phyloP scores from a whole-genome alignment of 2,329 filamentous ascomycete species.

The Reticulascus tulasneorum region DNA sequence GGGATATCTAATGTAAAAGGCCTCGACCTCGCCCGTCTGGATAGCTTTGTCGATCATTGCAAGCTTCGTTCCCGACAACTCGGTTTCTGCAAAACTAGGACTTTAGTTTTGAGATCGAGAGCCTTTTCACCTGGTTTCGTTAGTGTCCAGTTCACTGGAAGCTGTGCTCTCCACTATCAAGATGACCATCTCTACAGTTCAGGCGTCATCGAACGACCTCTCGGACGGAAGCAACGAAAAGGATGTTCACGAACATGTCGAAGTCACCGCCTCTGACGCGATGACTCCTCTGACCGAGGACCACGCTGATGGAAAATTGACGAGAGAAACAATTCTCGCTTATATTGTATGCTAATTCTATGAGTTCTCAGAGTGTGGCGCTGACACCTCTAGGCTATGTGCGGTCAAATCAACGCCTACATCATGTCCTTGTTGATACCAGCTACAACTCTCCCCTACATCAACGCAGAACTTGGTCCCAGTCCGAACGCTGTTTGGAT shows the following conservation, averaged over 20 bases:
- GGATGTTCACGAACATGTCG: conserved; percentile 8
- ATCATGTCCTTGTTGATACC: conserved; percentile 31
- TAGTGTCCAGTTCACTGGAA: background rate
- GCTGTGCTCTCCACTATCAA: background rate
- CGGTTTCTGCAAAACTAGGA: no score
- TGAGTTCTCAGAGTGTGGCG: no score
- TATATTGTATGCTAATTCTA: conserved; percentile 16
- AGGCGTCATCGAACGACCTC: conserved; percentile 5
- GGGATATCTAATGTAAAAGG: no score
- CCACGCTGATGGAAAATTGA: conserved; percentile 12
- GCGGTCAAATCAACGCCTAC: conserved; percentile 24
- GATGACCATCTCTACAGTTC: conserved; percentile 12
- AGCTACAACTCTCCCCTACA: conserved; percentile 25
- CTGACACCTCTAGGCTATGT: no score
- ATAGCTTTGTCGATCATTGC: background rate
- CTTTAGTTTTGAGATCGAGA: no score
- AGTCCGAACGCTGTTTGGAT: conserved; percentile 31
- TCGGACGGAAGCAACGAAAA: conserved; percentile 7
- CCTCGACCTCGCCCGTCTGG: no score
- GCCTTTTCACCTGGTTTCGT: no score
- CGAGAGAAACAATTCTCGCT: conserved; percentile 16
- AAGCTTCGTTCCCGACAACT: background rate
- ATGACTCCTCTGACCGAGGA: conserved; percentile 6
- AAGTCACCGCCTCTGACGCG: conserved; percentile 6
- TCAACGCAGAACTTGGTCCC: conserved; percentile 29